Evolutionary conservation across 1,284 basidiomycete species (phyloP).

Genomic region (Ustilago bromivora): DNA sequence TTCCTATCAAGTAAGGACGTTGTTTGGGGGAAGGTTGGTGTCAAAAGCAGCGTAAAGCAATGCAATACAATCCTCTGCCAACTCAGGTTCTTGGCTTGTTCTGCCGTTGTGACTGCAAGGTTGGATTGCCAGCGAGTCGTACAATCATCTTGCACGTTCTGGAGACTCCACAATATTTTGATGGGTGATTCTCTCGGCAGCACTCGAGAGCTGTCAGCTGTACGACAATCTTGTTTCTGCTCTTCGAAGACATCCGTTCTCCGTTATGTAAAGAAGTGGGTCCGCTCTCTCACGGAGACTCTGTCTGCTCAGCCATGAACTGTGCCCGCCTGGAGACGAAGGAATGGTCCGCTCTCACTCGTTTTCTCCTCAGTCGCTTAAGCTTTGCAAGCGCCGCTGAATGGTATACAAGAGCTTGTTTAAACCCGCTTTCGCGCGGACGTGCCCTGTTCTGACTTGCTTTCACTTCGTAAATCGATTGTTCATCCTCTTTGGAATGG

Average conservation of each 20-base stretch:
- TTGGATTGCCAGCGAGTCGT: too few relatives aligned
- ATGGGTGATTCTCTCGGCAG: not conserved
- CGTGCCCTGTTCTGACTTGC: not conserved
- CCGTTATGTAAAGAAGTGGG: not conserved
- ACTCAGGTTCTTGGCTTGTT: not conserved
- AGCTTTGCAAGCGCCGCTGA: too few relatives aligned
- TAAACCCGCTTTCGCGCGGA: too few relatives aligned
- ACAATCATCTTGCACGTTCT: too few relatives aligned
- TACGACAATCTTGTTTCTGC: not conserved
- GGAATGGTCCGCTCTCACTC: too few relatives aligned
- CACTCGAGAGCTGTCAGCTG: not conserved
- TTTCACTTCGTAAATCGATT: not conserved
- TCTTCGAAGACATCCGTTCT: not conserved
- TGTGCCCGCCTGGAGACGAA: too few relatives aligned
- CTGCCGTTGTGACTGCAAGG: not conserved
- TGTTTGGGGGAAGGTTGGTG: not conserved
- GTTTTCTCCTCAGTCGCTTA: too few relatives aligned
- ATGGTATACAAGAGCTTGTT: too few relatives aligned
- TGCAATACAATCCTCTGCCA: not conserved
- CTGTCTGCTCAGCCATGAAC: too few relatives aligned
- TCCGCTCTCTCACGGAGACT: not conserved
- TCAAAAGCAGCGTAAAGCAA: not conserved
- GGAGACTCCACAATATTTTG: not conserved
- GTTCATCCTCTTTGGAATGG: too few relatives aligned
- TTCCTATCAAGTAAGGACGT: slow-evolving; percentile 35